Percentiles rank a stretch among this genome's conserved stretches.
Conservation (phyloP, 169 alveolate genomes). For the Amoebophrya sp. region DNA sequence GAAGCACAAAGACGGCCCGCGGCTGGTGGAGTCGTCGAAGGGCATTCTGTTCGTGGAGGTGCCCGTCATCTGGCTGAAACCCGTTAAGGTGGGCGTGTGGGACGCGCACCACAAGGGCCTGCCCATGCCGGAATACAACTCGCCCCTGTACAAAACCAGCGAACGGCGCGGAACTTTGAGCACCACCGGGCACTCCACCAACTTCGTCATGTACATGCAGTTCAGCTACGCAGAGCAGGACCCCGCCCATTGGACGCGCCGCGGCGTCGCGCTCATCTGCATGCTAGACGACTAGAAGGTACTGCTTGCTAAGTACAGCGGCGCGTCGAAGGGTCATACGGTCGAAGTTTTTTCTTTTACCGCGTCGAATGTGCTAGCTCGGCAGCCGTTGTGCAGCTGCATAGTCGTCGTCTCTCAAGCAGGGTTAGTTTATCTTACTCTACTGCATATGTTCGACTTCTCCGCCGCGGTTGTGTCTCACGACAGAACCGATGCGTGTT, state of each 20-base stretch:
- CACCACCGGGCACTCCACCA: slow-evolving; percentile 50
- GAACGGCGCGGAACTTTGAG: slow-evolving; percentile 38
- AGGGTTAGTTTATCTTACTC: no score
- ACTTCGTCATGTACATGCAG: slow-evolving; percentile 43
- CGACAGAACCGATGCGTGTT: no score
- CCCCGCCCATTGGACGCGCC: slow-evolving; percentile 41
- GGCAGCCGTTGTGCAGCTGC: no score
- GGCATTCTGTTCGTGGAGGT: slow-evolving; percentile 75
- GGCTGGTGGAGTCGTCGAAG: neutral
- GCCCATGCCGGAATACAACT: slow-evolving; percentile 64
- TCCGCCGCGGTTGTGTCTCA: no score
- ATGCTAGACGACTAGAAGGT: slow-evolving; percentile 42
- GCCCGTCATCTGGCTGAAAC: slow-evolving; percentile 79
- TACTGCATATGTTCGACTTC: no score
- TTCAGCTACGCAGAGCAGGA: slow-evolving; percentile 25
- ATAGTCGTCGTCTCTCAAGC: no score
- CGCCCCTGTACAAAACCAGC: slow-evolving; percentile 75
- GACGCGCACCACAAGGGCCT: slow-evolving; percentile 59
- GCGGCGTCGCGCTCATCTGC: slow-evolving; percentile 39
- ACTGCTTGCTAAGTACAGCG: no score
- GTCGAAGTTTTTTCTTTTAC: no score
- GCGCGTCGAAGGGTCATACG: no score
- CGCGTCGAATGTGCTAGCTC: no score
- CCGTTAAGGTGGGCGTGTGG: slow-evolving; percentile 44
- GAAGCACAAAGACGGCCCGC: neutral